These are phyloP conservation scores for Neocallimastix lanati DNA, from an alignment of 192 early-diverging fungal species.

Conservation along the genomic window DNA sequence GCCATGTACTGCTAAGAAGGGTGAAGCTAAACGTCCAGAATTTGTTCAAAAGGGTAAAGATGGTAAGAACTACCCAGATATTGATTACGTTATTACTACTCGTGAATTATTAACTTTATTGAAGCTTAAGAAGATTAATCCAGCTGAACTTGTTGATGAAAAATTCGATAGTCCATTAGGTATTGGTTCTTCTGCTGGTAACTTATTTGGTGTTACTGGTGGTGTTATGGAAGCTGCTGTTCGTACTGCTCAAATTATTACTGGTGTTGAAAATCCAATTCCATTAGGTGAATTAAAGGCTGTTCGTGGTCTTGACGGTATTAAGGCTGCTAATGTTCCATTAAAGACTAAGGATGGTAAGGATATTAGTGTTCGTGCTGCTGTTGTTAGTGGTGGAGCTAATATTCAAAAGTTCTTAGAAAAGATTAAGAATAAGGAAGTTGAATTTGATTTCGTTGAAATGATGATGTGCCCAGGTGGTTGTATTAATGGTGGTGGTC, in stretches of 20 bases:
- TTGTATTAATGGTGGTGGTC: conserved; percentile 1
- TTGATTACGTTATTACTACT: background rate
- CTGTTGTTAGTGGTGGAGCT: background rate
- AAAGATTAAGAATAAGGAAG: background rate
- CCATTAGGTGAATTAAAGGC: conserved; percentile 1
- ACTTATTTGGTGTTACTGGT: conserved; percentile 2
- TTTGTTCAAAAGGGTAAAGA: background rate
- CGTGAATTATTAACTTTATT: background rate
- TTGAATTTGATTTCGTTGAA: conserved; percentile 1
- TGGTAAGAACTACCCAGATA: background rate
- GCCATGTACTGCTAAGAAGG: conserved; percentile 4
- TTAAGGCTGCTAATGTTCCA: conserved; percentile 2
- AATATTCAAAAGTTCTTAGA: background rate
- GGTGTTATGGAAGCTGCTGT: conserved; percentile 4
- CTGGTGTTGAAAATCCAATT: background rate
- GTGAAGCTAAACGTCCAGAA: background rate
- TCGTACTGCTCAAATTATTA: background rate
- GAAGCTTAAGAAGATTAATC: background rate
- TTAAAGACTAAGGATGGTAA: background rate
- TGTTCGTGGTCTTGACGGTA: background rate
- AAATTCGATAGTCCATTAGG: background rate
- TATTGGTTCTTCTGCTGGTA: background rate
- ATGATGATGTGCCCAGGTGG: conserved; percentile 2
- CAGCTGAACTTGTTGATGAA: background rate
- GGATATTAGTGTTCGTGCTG: background rate